phyloP scores from a whole-genome alignment of 1,139 yeast genomes.

The Candida smagusa region DNA sequence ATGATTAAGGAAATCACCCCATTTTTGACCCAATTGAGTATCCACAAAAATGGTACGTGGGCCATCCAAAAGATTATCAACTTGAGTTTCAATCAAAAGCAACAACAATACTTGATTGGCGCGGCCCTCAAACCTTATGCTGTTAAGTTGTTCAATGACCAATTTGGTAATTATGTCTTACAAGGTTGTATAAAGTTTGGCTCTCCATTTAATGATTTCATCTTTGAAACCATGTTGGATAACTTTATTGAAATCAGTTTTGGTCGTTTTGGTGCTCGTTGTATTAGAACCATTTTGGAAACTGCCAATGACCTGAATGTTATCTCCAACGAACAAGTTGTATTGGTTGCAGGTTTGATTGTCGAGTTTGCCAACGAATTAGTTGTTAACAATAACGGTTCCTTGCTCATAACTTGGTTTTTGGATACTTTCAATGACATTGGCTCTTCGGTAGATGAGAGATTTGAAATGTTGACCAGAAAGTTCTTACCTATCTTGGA shows the following conservation, averaged over 20 bases:
- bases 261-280: conserved; percentile 93
- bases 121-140: conserved; percentile 76
- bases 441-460: conserved; percentile 33
- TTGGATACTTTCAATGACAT: conserved; percentile 77
- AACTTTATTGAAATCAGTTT: conserved; percentile 80
- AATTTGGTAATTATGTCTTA: conserved; percentile 93
- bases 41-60: conserved; percentile 99
- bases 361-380: conserved; percentile 76
- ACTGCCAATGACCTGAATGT: conserved; percentile 47
- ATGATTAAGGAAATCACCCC: conserved; percentile 81
- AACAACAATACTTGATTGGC: conserved; percentile 70
- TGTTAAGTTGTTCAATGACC: conserved; percentile 86
- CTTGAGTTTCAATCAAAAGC: conserved; percentile 48
- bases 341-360: conserved; percentile 77
- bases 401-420: conserved; percentile 88
- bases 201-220: conserved; percentile 82
- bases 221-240: conserved; percentile 78
- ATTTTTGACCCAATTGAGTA: conserved; percentile 84
- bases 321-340: conserved; percentile 60
- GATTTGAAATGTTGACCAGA: conserved; percentile 38
- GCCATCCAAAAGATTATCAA: conserved; percentile 95
- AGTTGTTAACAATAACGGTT: conserved; percentile 83
- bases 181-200: conserved; percentile 93
- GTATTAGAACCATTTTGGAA: conserved; percentile 89
- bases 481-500: conserved; percentile 61